phyloP scores from a whole-genome alignment of 2,329 filamentous ascomycete genomes.

The Paraphaeosphaeria minitans region DNA sequence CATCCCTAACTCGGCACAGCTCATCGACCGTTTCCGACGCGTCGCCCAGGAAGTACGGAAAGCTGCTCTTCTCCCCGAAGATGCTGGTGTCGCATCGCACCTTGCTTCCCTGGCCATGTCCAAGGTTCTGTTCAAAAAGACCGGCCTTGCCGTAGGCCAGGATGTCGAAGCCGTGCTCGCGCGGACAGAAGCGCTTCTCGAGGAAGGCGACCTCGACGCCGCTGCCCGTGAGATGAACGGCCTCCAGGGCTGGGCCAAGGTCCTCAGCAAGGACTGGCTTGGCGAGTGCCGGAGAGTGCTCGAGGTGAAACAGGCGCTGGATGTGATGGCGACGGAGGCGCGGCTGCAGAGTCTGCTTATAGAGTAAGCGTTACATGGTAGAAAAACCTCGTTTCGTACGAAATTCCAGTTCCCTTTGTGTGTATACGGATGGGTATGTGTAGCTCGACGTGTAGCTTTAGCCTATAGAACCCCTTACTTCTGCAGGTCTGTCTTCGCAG shows the following conservation, averaged over 20 bases:
- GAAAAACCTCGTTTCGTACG: background rate
- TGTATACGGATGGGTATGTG: constrained; percentile 13
- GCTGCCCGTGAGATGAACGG: constrained; percentile 96
- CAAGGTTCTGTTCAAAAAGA: constrained; percentile 96
- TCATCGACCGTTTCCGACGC: constrained; percentile 94
- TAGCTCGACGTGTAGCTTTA: constrained; percentile 19
- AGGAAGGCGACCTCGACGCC: constrained; percentile 89
- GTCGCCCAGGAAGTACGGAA: constrained; percentile 93
- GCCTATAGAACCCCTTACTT: constrained; percentile 16
- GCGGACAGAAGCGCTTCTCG: constrained; percentile 84
- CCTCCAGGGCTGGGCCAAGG: constrained; percentile 92
- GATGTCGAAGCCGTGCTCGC: constrained; percentile 95
- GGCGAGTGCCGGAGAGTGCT: constrained; percentile 87
- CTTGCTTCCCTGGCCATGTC: constrained; percentile 87
- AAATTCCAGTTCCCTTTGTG: constrained; percentile 12
- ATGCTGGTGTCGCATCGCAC: constrained; percentile 93
- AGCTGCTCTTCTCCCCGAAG: constrained; percentile 86
- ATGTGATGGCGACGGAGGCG: constrained; percentile 91
- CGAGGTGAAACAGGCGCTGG: constrained; percentile 93
- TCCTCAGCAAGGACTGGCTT: constrained; percentile 92
- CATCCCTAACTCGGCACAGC: constrained; percentile 78
- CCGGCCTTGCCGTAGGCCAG: constrained; percentile 71
- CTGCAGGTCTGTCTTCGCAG: background rate
- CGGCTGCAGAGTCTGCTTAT: constrained; percentile 85
- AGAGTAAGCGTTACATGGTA: constrained; percentile 56